These are phyloP conservation scores for Eucalyptus paniculata DNA, from an alignment of 345 rosid species.

Conservation along the genomic window DNA sequence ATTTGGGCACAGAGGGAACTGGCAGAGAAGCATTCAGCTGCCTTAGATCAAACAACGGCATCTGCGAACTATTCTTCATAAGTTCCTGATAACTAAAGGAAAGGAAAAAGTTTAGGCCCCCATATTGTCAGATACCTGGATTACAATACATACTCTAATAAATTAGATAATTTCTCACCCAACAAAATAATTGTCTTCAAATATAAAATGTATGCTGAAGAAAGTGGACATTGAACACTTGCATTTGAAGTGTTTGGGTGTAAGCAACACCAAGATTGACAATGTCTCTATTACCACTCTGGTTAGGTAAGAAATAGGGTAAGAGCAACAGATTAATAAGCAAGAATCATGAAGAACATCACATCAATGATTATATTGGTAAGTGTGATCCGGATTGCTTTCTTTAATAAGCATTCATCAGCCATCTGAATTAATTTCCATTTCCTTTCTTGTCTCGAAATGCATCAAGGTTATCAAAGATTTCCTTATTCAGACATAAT, in stretches of 20 bases:
- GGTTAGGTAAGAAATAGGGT: background rate
- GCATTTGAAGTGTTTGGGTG: background rate
- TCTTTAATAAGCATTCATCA: background rate
- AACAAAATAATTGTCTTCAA: background rate
- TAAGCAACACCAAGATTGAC: background rate
- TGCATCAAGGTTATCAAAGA: background rate
- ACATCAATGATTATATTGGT: background rate
- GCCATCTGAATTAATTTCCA: background rate
- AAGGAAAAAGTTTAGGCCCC: background rate
- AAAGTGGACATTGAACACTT: background rate
- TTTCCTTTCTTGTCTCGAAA: background rate
- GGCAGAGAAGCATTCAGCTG: slow-evolving; percentile 86
- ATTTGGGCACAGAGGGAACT: slow-evolving; percentile 44
- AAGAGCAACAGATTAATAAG: background rate
- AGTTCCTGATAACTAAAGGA: slow-evolving; percentile 63
- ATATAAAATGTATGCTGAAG: background rate
- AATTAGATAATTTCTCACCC: background rate
- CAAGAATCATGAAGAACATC: background rate
- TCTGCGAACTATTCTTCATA: slow-evolving; percentile 67
- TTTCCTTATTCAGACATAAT: background rate
- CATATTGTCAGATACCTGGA: background rate
- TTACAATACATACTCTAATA: background rate
- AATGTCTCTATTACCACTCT: background rate
- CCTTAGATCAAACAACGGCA: slow-evolving; percentile 73
- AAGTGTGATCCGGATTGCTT: background rate